phyloP scores from a whole-genome alignment of 371 early-diverging fungal species.

The Chytridium lagenaria region DNA sequence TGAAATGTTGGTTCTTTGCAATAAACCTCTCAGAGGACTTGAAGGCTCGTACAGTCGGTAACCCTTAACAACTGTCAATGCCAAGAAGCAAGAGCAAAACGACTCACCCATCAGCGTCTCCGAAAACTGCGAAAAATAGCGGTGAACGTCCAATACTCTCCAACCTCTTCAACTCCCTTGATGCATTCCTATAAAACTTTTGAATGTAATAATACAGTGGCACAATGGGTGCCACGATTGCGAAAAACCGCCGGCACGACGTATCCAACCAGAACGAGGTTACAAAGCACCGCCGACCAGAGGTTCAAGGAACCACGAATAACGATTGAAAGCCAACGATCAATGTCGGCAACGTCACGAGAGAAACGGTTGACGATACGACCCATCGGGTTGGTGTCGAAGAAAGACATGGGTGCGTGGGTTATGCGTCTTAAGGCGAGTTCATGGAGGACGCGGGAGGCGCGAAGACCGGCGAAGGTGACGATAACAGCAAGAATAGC shows the following conservation, averaged over 20 bases:
- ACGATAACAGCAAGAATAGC: slow-evolving; percentile 7
- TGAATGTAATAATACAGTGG: background rate
- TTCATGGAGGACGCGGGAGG: background rate
- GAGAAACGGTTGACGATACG: slow-evolving; percentile 8
- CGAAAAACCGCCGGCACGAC: background rate
- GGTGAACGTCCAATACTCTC: slow-evolving; percentile 77
- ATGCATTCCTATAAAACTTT: slow-evolving; percentile 63
- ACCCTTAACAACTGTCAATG: background rate
- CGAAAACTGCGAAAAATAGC: slow-evolving; percentile 72
- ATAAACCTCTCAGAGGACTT: slow-evolving; percentile 28
- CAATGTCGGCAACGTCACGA: background rate
- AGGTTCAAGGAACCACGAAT: background rate
- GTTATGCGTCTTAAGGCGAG: background rate
- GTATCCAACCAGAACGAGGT: slow-evolving; percentile 8
- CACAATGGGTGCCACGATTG: background rate
- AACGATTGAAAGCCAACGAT: background rate
- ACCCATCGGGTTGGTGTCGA: slow-evolving; percentile 9
- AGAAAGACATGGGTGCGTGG: slow-evolving; percentile 1
- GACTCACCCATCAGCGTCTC: slow-evolving; percentile 66
- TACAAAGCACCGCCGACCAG: background rate
- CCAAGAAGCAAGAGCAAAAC: background rate
- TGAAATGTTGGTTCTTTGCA: background rate
- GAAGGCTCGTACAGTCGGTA: slow-evolving; percentile 75
- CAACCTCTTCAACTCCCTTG: slow-evolving; percentile 77
- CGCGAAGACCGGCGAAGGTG: slow-evolving; percentile 2